Percentiles rank a stretch among this genome's conserved stretches.
These are phyloP conservation scores for Artemisia argyi DNA, from an alignment of 129 eudicot genomes.

Conservation along the genomic window DNA sequence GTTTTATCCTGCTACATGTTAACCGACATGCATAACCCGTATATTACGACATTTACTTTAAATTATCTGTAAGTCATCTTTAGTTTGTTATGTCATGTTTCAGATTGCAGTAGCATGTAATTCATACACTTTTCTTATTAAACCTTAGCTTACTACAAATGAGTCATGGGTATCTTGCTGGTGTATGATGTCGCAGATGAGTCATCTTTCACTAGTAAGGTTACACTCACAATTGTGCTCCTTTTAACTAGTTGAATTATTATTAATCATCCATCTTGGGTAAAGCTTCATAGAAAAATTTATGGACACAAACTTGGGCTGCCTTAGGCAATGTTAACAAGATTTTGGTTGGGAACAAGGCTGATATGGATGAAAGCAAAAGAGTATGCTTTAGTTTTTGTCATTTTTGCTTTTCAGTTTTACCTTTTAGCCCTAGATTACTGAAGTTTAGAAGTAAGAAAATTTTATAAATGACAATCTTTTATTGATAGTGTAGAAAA, in stretches of 20 bases:
- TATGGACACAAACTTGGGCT: no score
- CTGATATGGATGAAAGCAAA: slow-evolving; percentile 71
- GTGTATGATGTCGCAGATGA: slow-evolving; percentile 87
- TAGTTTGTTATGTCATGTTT: slow-evolving; percentile 10
- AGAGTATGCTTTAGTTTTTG: slow-evolving; percentile 31
- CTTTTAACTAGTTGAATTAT: not conserved
- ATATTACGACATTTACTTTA: no score
- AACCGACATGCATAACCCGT: no score
- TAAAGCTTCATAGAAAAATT: not conserved
- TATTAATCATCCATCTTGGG: not conserved
- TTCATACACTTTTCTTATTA: not conserved
- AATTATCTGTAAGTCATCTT: not conserved
- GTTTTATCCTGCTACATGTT: no score
- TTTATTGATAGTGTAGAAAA: slow-evolving; percentile 12
- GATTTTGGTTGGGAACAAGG: slow-evolving; percentile 57
- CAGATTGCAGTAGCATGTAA: not conserved
- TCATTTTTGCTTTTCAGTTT: not conserved
- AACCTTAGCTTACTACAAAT: slow-evolving; percentile 71
- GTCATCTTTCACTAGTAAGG: slow-evolving; percentile 87
- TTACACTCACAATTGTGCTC: not conserved
- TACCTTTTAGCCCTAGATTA: not conserved
- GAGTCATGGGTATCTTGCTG: slow-evolving; percentile 90
- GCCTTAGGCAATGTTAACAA: slow-evolving; percentile 63
- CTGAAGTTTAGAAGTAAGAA: not conserved
- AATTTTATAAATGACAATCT: not conserved